Evolutionary conservation across 495 filamentous ascomycete species (phyloP).

Genomic region (Trichoderma gamsii): DNA sequence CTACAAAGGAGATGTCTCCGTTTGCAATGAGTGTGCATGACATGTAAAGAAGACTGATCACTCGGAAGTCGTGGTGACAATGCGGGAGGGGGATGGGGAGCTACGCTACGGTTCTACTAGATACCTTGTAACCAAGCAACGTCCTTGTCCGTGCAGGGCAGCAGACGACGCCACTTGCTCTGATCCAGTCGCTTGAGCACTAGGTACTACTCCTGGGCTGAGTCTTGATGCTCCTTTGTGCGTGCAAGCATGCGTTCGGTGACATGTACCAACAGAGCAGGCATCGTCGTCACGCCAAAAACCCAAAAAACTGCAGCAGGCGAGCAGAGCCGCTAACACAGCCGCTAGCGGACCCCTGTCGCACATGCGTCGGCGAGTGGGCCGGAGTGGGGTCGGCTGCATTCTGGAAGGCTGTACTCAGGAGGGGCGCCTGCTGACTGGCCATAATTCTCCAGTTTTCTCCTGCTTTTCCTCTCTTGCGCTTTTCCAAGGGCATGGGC

Average conservation of each 20-base stretch:
- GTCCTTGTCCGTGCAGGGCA: no score
- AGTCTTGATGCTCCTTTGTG: no score
- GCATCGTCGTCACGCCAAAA: conserved; percentile 13
- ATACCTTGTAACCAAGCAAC: no score
- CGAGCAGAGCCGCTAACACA: neutral
- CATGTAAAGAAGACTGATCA: no score
- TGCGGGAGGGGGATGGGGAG: no score
- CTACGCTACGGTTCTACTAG: no score
- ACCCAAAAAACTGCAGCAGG: neutral
- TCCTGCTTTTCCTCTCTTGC: neutral
- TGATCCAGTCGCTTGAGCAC: no score
- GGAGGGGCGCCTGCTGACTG: neutral
- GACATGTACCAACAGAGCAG: no score
- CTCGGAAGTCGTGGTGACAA: no score
- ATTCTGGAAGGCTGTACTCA: conserved; percentile 6
- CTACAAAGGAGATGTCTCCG: neutral
- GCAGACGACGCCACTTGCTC: no score
- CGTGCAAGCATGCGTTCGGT: no score
- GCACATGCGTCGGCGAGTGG: conserved; percentile 10
- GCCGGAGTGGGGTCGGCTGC: neutral
- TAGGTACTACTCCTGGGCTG: no score
- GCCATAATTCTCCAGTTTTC: neutral
- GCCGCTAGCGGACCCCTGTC: conserved; percentile 15
- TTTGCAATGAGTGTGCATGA: neutral
- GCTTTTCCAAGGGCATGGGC: conserved; percentile 4